Base-by-base conservation (phyloP, 768 basidiomycete species). In the Chlorophyllum brunneum region DNA sequence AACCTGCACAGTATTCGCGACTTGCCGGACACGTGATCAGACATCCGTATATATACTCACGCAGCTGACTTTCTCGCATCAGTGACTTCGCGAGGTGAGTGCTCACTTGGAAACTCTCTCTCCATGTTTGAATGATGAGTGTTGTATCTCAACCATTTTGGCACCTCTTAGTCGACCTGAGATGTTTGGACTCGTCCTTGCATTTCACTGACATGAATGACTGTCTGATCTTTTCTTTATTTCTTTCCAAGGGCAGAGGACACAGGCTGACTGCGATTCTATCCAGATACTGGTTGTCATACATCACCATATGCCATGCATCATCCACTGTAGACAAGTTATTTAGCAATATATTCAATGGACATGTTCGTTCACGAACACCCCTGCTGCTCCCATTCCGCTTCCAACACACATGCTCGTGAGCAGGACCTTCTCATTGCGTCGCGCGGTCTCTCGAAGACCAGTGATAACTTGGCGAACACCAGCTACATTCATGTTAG, bases 161-260 rank as follows among this genome's bases (percentile, higher is more conserved):
- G 88, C 86, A 89, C 88, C 88, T 91, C 88, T 89, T 90, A 90
- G 88, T 88, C 83, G 85, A 91, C 79, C 65, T 82, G 81, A 53
- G 61, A 59, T 61, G 56, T 55, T 55, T 30, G 55, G 63, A 59
- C 50, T 54, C 37, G 60, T 62, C 59, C 70, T 71, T 70, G 55
- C 52, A 78, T 67, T 70, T 81, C 79, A 82, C 79, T 89, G 88
- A 88, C 88, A 89, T 91, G 66, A 82, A 83, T 82, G 82, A 78
- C 77, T 82, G 79, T 76, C 84, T 89, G 88, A 89, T 81, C 84
- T 61, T 75, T 33, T 51, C 29, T 51, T 45, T 40, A 20, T 46
- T 45, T 2, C 38, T 45, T 46, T 47, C 37, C 26, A 24, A 23
- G 34, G 22, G 42, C 40, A 30, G 13, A 51, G 58, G 10, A 55